These are phyloP conservation scores for Hirschfeldia incana DNA, from an alignment of 345 rosid species.

Conservation along the genomic window DNA sequence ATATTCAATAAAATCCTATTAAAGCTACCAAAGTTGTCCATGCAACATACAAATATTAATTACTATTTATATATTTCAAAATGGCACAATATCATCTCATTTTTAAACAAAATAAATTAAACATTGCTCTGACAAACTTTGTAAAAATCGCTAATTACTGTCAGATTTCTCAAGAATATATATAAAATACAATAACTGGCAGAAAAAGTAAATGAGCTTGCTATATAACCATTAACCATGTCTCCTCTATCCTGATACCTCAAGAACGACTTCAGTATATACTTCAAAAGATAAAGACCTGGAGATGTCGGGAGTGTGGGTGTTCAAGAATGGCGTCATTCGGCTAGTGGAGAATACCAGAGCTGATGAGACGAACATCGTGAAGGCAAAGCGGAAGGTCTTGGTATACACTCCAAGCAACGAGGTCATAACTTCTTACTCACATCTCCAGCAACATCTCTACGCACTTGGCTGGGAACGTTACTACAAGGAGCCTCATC, in stretches of 20 bases:
- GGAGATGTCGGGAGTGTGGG: slow-evolving; percentile 83
- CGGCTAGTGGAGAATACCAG: slow-evolving; percentile 65
- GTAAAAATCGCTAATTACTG: background rate
- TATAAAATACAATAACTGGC: background rate
- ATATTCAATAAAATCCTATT: background rate
- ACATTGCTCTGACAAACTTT: background rate
- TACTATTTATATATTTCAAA: background rate
- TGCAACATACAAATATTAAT: background rate
- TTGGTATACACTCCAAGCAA: slow-evolving; percentile 57
- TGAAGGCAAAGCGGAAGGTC: slow-evolving; percentile 49
- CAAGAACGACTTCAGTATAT: background rate
- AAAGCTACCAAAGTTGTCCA: background rate
- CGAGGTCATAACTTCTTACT: slow-evolving; percentile 67
- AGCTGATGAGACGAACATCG: slow-evolving; percentile 45
- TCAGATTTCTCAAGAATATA: background rate
- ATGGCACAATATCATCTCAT: background rate
- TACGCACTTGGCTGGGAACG: slow-evolving; percentile 79
- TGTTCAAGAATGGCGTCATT: slow-evolving; percentile 66
- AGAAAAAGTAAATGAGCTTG: background rate
- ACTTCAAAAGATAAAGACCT: background rate
- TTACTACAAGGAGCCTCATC: slow-evolving; percentile 62
- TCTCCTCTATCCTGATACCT: background rate
- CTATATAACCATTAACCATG: slow-evolving; percentile 11
- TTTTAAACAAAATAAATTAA: background rate
- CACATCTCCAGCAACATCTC: slow-evolving; percentile 56